Evolutionary conservation across 1,284 basidiomycete genomes (phyloP), one percentile per base, ranked within the genome.

Genomic region (Apiotrichum laibachii): DNA sequence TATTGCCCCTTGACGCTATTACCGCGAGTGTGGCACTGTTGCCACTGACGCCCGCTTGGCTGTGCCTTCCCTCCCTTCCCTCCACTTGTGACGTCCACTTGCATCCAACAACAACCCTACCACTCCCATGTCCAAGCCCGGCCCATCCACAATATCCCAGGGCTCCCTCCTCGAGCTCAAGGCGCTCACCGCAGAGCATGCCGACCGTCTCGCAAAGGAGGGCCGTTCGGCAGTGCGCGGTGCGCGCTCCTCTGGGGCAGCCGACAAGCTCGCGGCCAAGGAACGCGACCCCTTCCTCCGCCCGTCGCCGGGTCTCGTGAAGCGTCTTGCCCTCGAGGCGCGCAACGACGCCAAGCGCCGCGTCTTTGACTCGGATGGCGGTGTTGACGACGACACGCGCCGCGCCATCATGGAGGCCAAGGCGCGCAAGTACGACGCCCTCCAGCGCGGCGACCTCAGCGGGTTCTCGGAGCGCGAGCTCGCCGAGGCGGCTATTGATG

Each of bases 401-500:
- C 58, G 71, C 31, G 69, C 62, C 12, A 77, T 77, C 47, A 62
- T 96, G 52, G 86, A 90, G 73, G 82, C 86, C 49, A 96, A 96
- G 74, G 86, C 90, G 7, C 83, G 83, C 71, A 85, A 88, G 58
- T 96, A 96, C 69, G 87, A 91, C 7, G 86, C 90, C 69, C 75
- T 95, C 37, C 79, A 82, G 67, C 86, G 85, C 62, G 94, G 94
- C 9, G 88, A 90, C 76, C 85, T 84, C 10, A 90, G 86, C 0
- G 90, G 90, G 0, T 68, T 95, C 68, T 86, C 74, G 33, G 88
- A 93, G 54, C 85, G 84, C 61, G 88, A 95, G 70, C 86, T 86
- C 60, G 86, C 86, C 47, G 81, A 84, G 21, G 78, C 90, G 12
- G 79, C 92, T 53, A 89, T 98, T 7, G 92, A 98, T 76, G 93